phyloP scores from a whole-genome alignment of 768 basidiomycete species.

The Rhizopogon vesiculosus region DNA sequence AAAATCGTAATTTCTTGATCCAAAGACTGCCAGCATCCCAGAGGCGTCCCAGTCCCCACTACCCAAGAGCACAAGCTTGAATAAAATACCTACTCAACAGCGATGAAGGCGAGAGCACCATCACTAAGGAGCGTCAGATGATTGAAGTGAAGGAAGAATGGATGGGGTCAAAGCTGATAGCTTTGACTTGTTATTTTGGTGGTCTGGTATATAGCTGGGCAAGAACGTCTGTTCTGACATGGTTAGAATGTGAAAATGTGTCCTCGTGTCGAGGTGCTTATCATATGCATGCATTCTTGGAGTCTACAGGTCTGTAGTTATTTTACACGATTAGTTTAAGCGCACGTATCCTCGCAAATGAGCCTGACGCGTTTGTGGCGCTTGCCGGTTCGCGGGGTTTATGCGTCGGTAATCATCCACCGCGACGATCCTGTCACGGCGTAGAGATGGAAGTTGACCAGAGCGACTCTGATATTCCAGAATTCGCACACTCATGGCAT shows the following conservation, averaged over 20 bases:
- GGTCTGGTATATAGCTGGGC: constrained; percentile 60
- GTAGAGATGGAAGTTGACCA: not conserved
- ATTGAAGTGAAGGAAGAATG: constrained; percentile 95
- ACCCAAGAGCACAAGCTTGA: constrained; percentile 75
- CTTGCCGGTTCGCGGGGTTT: too few species aligned
- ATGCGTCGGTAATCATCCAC: too few species aligned
- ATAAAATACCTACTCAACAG: constrained; percentile 45
- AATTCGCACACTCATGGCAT: constrained; percentile 17
- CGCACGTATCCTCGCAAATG: too few species aligned
- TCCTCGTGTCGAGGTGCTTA: too few species aligned
- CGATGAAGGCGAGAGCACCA: not conserved
- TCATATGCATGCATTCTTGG: too few species aligned
- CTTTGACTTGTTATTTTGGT: constrained; percentile 92
- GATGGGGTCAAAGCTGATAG: constrained; percentile 92
- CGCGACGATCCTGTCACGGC: not conserved
- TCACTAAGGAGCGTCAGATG: constrained; percentile 37
- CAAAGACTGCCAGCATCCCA: not conserved
- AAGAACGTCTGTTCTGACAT: constrained; percentile 53
- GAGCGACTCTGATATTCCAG: constrained; percentile 8
- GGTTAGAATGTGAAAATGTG: too few species aligned
- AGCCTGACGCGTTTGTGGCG: too few species aligned
- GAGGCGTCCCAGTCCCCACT: constrained; percentile 24
- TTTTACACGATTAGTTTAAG: too few species aligned
- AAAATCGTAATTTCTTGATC: constrained; percentile 32
- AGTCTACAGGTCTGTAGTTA: too few species aligned